phyloP scores from a whole-genome alignment of 2,329 filamentous ascomycete genomes.

The Alternaria solani region DNA sequence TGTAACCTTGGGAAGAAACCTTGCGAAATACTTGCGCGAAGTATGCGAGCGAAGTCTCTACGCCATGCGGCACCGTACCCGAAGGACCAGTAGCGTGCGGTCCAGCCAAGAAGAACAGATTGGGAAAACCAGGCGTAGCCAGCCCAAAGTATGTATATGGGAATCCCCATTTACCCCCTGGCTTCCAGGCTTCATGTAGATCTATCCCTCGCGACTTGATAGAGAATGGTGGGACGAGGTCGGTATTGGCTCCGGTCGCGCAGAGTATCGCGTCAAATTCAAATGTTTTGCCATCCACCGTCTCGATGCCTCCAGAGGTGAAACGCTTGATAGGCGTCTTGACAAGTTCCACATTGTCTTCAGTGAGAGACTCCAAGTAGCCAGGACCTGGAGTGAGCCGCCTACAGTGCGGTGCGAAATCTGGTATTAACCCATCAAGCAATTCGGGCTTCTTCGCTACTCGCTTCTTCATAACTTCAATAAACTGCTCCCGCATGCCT shows the following conservation, averaged over 20 bases:
- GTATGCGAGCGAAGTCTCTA: conserved; percentile 72
- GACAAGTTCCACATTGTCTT: conserved; percentile 53
- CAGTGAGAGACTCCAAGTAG: conserved; percentile 53
- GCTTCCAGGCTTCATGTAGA: conserved; percentile 65
- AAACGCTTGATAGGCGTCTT: conserved; percentile 52
- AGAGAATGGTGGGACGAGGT: conserved; percentile 63
- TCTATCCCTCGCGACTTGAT: conserved; percentile 65
- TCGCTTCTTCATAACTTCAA: conserved; percentile 50
- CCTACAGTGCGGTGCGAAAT: conserved; percentile 45
- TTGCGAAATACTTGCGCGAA: conserved; percentile 74
- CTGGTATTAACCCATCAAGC: conserved; percentile 54
- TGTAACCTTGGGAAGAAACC: conserved; percentile 70
- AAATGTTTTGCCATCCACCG: conserved; percentile 48
- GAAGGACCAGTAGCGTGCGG: conserved; percentile 53
- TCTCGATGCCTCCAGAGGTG: conserved; percentile 50
- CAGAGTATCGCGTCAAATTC: conserved; percentile 62
- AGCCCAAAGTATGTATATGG: conserved; percentile 74
- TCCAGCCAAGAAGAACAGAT: conserved; percentile 70
- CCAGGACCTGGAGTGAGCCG: conserved; percentile 48
- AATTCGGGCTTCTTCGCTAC: conserved; percentile 52
- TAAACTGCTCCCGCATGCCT: conserved; percentile 41
- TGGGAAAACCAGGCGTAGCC: conserved; percentile 71
- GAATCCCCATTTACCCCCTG: conserved; percentile 64
- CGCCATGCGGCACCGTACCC: conserved; percentile 71
- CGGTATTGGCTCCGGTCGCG: conserved; percentile 70